Base-by-base conservation (phyloP, 441 rosid genomes). In the Erodium trifolium region DNA sequence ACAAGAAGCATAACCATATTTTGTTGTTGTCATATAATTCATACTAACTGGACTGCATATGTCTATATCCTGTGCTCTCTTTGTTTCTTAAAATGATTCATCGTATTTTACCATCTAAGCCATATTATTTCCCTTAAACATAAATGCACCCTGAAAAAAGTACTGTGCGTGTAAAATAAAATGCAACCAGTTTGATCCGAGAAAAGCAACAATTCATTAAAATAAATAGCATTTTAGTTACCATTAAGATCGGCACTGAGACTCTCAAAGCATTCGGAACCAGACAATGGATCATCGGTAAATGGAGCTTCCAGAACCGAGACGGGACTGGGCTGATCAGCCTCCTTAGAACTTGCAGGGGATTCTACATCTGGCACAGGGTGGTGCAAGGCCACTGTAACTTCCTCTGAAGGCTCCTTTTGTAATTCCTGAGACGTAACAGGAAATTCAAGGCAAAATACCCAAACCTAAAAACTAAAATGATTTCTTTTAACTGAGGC, bases 251-350 rank as follows among this genome's bases (percentile, higher is more conserved):
- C 98, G 11, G 97, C 93, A 63, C 81, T 89, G 77, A 92, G 81
- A 78, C 93, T 83, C 84, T 88, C 98, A 78, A 95, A 92, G 82
- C 95, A 89, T 76, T 92, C 96, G 1, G 98, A 91, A 81, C 87
- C 79, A 41, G 91, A 86, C 73, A 97, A 91, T 41, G 78, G 66
- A 68, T 89, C 96, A 39, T 86, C 91, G 49, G 80, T 75, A 39
- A 89, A 95, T 70, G 96, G 85, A 71, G 96, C 80, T 86, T 95
- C 96, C 70, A 92, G 87, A 77, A 93, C 86, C 65, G 99, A 95
- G 73, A 89, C 82, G 0, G 97, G 98, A 82, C 98, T 92, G 17
- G 99, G 98, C 75, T 95, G 99, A 43, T 92, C 96, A 49, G 83
- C 83, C 78, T 91, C 99, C 82, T 85, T 92, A 10, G 87, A 74